These are phyloP conservation scores for Rosa hybrid DNA, from an alignment of 331 rosid genomes.

Conservation along the genomic window DNA sequence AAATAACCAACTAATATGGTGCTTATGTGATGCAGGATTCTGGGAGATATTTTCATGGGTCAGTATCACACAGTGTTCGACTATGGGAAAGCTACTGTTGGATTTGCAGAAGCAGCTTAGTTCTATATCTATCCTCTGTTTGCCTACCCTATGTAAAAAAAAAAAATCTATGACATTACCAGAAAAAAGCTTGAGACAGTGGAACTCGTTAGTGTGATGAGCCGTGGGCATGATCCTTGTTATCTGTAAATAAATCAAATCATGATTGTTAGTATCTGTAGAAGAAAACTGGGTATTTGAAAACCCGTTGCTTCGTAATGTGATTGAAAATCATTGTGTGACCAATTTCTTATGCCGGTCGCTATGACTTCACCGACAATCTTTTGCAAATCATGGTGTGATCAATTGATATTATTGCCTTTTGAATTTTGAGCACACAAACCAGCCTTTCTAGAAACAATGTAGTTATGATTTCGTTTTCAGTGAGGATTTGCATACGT, in stretches of 20 bases:
- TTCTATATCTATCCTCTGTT: neutral
- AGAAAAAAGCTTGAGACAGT: neutral
- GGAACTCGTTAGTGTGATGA: slow-evolving; percentile 6
- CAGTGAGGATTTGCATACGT: neutral
- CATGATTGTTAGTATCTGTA: slow-evolving; percentile 2
- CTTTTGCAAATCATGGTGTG: slow-evolving; percentile 13
- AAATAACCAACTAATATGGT: slow-evolving; percentile 2
- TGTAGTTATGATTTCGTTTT: neutral
- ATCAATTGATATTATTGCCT: neutral
- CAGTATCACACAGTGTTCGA: slow-evolving; percentile 59
- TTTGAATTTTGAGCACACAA: neutral
- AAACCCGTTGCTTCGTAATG: neutral
- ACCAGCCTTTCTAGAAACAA: slow-evolving; percentile 32
- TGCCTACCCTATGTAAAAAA: slow-evolving; percentile 1
- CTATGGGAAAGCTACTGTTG: slow-evolving; percentile 46
- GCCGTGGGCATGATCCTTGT: slow-evolving; percentile 10
- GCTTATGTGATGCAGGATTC: slow-evolving; percentile 45
- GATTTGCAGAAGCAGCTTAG: slow-evolving; percentile 57
- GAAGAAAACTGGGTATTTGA: neutral
- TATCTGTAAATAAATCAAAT: slow-evolving; percentile 15
- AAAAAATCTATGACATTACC: neutral
- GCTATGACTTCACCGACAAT: slow-evolving; percentile 17
- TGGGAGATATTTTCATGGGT: slow-evolving; percentile 64
- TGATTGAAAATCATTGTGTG: neutral
- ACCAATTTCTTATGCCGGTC: neutral